These are phyloP conservation scores for Maudiozyma turicensis DNA, from an alignment of 805 yeast species.

Conservation along the genomic window DNA sequence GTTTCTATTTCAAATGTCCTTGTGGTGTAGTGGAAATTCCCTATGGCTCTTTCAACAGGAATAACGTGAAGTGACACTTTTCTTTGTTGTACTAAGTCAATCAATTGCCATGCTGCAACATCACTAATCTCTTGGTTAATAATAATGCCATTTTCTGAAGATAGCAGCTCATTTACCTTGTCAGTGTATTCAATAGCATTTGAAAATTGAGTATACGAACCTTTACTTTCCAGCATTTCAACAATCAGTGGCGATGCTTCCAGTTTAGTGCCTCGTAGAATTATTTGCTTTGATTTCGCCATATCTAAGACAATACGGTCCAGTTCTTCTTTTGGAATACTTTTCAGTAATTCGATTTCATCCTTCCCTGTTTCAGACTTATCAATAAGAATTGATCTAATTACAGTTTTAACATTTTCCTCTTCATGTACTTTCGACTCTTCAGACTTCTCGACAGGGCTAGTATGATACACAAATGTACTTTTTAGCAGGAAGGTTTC, in stretches of 20 bases:
- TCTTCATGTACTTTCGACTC: slow-evolving; percentile 13
- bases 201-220: slow-evolving; percentile 31
- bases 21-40: slow-evolving; percentile 63
- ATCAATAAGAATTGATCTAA: slow-evolving; percentile 29
- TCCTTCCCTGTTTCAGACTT: slow-evolving; percentile 23
- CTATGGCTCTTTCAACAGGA: slow-evolving; percentile 40
- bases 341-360: slow-evolving; percentile 26
- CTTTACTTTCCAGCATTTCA: slow-evolving; percentile 23
- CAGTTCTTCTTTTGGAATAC: slow-evolving; percentile 42
- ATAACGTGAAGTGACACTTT: slow-evolving; percentile 40
- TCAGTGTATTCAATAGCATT: slow-evolving; percentile 39
- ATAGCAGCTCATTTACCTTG: slow-evolving; percentile 33
- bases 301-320: slow-evolving; percentile 34
- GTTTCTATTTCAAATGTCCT: slow-evolving; percentile 57
- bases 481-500: slow-evolving; percentile 43
- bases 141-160: slow-evolving; percentile 41
- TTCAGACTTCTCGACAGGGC: background rate
- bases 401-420: slow-evolving; percentile 24
- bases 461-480: slow-evolving; percentile 33
- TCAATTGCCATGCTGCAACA: slow-evolving; percentile 51
- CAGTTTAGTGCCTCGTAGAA: slow-evolving; percentile 37
- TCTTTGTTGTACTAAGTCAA: slow-evolving; percentile 42
- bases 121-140: slow-evolving; percentile 49
- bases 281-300: slow-evolving; percentile 46
- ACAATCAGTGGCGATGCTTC: slow-evolving; percentile 14